These are phyloP conservation scores for Gentiana macrophylla DNA, from an alignment of 257 asterid species.

Conservation along the genomic window DNA sequence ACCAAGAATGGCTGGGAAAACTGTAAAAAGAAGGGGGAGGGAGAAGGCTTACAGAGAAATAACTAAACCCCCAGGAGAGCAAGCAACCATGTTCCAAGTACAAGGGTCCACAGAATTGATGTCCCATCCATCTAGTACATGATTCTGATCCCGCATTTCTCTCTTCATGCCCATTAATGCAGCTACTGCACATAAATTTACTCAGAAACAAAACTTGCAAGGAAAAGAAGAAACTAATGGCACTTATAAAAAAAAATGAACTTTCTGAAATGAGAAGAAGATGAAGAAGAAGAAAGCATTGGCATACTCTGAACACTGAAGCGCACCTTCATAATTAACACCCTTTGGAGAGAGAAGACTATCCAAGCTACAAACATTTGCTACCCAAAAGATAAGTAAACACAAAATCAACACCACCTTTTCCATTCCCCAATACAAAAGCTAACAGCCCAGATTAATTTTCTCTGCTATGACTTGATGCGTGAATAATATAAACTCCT, in stretches of 20 bases:
- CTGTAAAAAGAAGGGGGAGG: neutral
- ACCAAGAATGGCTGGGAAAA: neutral
- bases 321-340: constrained; percentile 79
- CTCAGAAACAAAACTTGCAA: constrained; percentile 7
- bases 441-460: constrained; percentile 11
- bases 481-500: too few relatives aligned
- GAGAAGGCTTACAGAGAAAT: constrained; percentile 54
- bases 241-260: neutral
- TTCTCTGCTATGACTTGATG: neutral
- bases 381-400: constrained; percentile 22
- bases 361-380: constrained; percentile 24
- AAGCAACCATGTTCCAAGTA: constrained; percentile 94
- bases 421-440: constrained; percentile 34
- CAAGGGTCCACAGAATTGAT: constrained; percentile 96
- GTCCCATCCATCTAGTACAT: constrained; percentile 90
- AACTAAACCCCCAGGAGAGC: constrained; percentile 75
- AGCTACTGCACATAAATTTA: constrained; percentile 47
- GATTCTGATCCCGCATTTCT: constrained; percentile 54
- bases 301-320: neutral
- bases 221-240: neutral
- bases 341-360: constrained; percentile 92
- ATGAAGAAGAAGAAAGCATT: neutral
- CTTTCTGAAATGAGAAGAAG: too few relatives aligned
- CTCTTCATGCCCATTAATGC: constrained; percentile 78
- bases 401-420: constrained; percentile 25